phyloP scores from a whole-genome alignment of 1,284 basidiomycete species.

The Ustilago lituana region DNA sequence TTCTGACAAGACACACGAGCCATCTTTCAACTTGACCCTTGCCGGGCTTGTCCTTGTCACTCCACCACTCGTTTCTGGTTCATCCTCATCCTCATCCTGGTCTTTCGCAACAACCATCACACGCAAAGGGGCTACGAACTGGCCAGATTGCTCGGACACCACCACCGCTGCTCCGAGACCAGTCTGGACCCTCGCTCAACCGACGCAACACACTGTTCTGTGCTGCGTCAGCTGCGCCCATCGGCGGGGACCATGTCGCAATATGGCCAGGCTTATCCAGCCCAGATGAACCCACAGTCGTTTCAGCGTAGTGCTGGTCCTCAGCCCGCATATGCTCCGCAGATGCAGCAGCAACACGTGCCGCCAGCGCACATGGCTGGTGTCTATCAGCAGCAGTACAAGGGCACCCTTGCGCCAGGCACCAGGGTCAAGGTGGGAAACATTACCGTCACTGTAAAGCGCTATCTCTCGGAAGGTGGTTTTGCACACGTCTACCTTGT shows the following conservation, averaged over 20 bases:
- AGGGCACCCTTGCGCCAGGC: conserved; percentile 71
- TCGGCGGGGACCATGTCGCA: conserved; percentile 32
- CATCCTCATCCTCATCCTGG: no score
- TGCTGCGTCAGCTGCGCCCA: conserved; percentile 2
- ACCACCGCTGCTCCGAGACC: no score
- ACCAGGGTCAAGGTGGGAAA: conserved; percentile 91
- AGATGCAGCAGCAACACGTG: conserved; percentile 22
- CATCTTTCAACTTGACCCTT: neutral
- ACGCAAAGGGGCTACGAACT: no score
- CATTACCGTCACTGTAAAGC: conserved; percentile 83
- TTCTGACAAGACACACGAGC: conserved; percentile 3
- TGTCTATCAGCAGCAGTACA: conserved; percentile 43
- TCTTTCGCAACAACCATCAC: no score
- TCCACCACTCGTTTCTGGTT: no score
- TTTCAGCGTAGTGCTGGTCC: conserved; percentile 8
- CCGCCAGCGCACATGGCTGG: conserved; percentile 7
- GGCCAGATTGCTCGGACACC: no score
- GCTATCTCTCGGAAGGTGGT: conserved; percentile 95
- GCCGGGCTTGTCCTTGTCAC: neutral
- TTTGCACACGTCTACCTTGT: conserved; percentile 99
- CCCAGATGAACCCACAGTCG: conserved; percentile 16
- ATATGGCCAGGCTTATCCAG: conserved; percentile 32
- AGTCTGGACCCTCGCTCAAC: no score
- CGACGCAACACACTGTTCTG: no score
- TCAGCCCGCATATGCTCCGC: conserved; percentile 25